Conservation (phyloP, 2,329 filamentous ascomycete species). For the Xylaria digitata region DNA sequence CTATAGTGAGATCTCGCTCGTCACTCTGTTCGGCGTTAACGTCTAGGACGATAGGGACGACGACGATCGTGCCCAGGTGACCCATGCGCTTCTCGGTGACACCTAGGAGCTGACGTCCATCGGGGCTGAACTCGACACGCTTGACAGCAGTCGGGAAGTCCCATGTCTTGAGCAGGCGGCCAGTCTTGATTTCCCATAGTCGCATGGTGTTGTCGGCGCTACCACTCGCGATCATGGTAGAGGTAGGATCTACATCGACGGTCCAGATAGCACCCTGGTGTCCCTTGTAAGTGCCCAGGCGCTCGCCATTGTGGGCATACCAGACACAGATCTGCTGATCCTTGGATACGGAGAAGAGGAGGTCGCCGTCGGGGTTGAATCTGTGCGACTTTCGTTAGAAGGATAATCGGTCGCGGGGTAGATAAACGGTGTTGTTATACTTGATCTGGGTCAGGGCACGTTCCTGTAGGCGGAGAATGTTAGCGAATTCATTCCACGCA, state of each 20-base stretch:
- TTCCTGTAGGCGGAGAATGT: conserved; percentile 65
- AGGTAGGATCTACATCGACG: conserved; percentile 93
- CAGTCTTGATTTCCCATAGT: conserved; percentile 94
- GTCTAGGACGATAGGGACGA: conserved; percentile 88
- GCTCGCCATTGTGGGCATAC: conserved; percentile 97
- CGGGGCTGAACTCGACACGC: conserved; percentile 96
- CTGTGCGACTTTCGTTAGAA: conserved; percentile 54
- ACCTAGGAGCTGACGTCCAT: conserved; percentile 88
- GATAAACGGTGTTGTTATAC: conserved; percentile 58
- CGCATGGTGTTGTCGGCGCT: conserved; percentile 98
- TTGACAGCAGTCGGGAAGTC: conserved; percentile 98
- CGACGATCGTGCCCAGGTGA: conserved; percentile 91
- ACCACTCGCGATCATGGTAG: conserved; percentile 90
- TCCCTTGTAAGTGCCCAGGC: conserved; percentile 94
- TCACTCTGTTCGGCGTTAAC: conserved; percentile 84
- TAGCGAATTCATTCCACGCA: conserved; percentile 28
- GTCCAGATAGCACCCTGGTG: conserved; percentile 99
- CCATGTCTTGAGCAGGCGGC: conserved; percentile 95
- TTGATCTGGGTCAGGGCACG: conserved; percentile 95
- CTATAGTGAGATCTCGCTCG: conserved; percentile 86
- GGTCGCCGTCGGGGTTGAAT: conserved; percentile 94
- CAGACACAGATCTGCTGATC: conserved; percentile 97
- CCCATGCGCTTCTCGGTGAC: conserved; percentile 99
- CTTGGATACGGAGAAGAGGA: conserved; percentile 95
- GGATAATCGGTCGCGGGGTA: conserved; percentile 35